Evolutionary conservation across 495 filamentous ascomycete species (phyloP).

Genomic region (Penicillium riverlandense): DNA sequence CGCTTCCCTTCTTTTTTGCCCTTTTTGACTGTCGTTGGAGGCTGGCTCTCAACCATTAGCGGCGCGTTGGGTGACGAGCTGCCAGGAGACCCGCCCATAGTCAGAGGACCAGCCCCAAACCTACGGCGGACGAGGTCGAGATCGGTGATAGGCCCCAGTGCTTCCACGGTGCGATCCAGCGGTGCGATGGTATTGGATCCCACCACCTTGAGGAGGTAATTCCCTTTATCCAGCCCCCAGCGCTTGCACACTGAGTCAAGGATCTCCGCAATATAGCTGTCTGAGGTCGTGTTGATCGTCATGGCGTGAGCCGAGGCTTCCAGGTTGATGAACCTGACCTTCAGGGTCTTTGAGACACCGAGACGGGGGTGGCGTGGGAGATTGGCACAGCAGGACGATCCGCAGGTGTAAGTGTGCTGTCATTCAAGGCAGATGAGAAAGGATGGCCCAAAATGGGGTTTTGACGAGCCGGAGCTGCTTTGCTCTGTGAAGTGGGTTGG

Average conservation of each 20-base stretch:
- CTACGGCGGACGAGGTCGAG: slow-evolving; percentile 83
- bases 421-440: slow-evolving; percentile 46
- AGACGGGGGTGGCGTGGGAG: slow-evolving; percentile 56
- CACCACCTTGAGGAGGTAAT: slow-evolving; percentile 81
- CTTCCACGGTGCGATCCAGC: slow-evolving; percentile 82
- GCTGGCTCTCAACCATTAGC: slow-evolving; percentile 46
- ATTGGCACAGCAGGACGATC: slow-evolving; percentile 52
- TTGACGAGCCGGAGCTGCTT: slow-evolving; percentile 27
- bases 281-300: slow-evolving; percentile 78
- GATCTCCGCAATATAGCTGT: slow-evolving; percentile 91
- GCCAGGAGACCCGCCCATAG: slow-evolving; percentile 70
- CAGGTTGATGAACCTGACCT: slow-evolving; percentile 74
- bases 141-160: slow-evolving; percentile 73
- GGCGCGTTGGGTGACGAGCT: slow-evolving; percentile 75
- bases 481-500: slow-evolving; percentile 20
- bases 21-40: slow-evolving; percentile 47
- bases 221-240: slow-evolving; percentile 81
- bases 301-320: slow-evolving; percentile 54
- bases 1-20: slow-evolving; percentile 55
- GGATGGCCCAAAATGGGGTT: slow-evolving; percentile 53
- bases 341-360: slow-evolving; percentile 78
- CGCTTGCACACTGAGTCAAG: slow-evolving; percentile 86
- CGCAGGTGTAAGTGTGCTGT: slow-evolving; percentile 50
- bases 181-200: slow-evolving; percentile 78
- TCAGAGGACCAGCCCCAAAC: slow-evolving; percentile 73